Percentiles rank a stretch among this genome's conserved stretches.
These are phyloP conservation scores for Geotrichum bryndzae DNA, from an alignment of 1,139 yeast species.

Conservation along the genomic window DNA sequence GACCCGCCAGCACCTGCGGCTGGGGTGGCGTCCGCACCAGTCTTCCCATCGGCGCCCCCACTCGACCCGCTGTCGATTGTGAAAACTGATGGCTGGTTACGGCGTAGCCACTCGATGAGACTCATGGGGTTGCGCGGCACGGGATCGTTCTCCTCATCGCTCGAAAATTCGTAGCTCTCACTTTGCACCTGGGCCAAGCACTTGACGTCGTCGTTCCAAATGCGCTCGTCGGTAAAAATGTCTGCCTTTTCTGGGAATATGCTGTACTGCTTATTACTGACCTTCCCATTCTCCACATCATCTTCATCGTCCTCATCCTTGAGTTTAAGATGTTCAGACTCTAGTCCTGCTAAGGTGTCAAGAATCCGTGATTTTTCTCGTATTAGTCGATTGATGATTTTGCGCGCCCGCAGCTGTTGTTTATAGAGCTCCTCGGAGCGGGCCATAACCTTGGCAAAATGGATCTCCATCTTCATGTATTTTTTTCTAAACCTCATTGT, in stretches of 20 bases:
- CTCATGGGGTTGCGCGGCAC: slow-evolving; percentile 27
- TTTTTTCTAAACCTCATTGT: slow-evolving; percentile 20
- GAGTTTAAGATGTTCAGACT: slow-evolving; percentile 16
- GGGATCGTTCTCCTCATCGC: slow-evolving; percentile 25
- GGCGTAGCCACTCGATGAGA: slow-evolving; percentile 27
- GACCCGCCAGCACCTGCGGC: neutral
- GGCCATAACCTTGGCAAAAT: slow-evolving; percentile 25
- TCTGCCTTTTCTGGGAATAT: neutral
- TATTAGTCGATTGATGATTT: slow-evolving; percentile 23
- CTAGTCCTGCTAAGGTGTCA: slow-evolving; percentile 24
- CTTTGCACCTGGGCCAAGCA: slow-evolving; percentile 20
- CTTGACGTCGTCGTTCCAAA: slow-evolving; percentile 21
- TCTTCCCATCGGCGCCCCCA: slow-evolving; percentile 2
- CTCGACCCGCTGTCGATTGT: slow-evolving; percentile 10
- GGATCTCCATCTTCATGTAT: slow-evolving; percentile 25
- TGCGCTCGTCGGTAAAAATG: neutral
- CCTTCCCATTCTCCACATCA: neutral
- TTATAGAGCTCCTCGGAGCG: slow-evolving; percentile 25
- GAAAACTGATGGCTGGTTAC: slow-evolving; percentile 27
- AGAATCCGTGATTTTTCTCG: slow-evolving; percentile 26
- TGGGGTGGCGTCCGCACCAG: neutral
- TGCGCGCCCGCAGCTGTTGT: slow-evolving; percentile 21
- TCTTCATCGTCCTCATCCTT: neutral
- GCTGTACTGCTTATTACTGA: neutral
- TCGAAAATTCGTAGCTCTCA: slow-evolving; percentile 22